Percentiles rank a stretch among this genome's conserved stretches.
These are phyloP conservation scores for Tricholoma sp. DNA, from an alignment of 768 basidiomycete genomes.

Conservation along the genomic window DNA sequence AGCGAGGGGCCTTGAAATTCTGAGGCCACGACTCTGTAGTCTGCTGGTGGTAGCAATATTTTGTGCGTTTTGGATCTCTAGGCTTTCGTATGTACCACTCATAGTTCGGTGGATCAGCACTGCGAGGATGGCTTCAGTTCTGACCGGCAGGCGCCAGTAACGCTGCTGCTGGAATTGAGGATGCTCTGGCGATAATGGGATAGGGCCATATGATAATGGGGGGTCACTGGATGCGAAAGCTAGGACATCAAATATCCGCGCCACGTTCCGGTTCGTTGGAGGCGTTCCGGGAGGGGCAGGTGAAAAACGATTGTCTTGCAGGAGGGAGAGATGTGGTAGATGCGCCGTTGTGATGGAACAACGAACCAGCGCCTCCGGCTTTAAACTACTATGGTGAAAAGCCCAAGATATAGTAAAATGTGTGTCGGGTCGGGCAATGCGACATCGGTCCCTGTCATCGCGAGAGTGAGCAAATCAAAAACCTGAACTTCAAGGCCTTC, in stretches of 20 bases:
- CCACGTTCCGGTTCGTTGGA: not conserved
- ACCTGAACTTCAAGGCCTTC: too few species aligned
- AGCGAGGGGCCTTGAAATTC: too few species aligned
- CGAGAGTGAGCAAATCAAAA: not conserved
- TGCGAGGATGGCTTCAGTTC: slow-evolving; percentile 2
- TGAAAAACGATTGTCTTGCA: not conserved
- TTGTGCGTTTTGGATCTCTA: too few species aligned
- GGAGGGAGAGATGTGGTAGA: not conserved
- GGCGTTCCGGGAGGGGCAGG: not conserved
- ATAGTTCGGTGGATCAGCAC: too few species aligned
- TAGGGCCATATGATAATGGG: too few species aligned
- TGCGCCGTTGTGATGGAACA: not conserved
- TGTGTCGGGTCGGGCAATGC: not conserved
- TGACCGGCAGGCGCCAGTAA: slow-evolving; percentile 2
- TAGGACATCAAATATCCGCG: not conserved
- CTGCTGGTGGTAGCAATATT: too few species aligned
- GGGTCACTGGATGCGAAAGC: not conserved
- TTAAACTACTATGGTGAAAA: too few species aligned
- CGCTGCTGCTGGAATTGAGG: not conserved
- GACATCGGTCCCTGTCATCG: not conserved
- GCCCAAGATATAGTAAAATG: not conserved
- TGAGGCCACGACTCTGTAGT: too few species aligned
- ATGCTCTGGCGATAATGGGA: not conserved
- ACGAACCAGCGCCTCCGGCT: too few species aligned
- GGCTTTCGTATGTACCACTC: too few species aligned